Evolutionary conservation across 129 eudicot species (phyloP).

Genomic region (Smallanthus sonchifolius): DNA sequence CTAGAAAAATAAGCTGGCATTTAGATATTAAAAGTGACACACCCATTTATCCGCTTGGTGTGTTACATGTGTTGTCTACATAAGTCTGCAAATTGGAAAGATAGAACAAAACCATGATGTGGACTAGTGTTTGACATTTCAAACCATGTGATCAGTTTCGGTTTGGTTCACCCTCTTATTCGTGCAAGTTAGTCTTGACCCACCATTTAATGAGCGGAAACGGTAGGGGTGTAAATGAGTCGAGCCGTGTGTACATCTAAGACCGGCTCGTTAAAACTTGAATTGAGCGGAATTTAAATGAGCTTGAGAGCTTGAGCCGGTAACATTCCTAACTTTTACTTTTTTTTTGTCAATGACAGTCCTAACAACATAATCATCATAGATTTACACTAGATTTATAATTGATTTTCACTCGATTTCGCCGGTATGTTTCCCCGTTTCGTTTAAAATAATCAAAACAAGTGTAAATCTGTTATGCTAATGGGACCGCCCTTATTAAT

Average conservation of each 20-base stretch:
- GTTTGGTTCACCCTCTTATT: background rate
- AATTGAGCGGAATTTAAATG: background rate
- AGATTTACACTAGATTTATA: too few relatives aligned
- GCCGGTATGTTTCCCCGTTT: too few relatives aligned
- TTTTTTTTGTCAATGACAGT: too few relatives aligned
- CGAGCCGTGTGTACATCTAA: background rate
- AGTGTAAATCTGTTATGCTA: too few relatives aligned
- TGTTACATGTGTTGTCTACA: background rate
- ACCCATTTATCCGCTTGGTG: constrained; percentile 2
- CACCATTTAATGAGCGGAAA: background rate
- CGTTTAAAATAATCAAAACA: too few relatives aligned
- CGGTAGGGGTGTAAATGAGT: background rate
- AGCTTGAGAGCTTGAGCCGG: background rate
- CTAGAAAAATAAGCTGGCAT: background rate
- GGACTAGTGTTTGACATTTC: background rate
- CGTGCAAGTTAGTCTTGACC: background rate
- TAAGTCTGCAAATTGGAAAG: background rate
- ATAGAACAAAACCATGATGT: background rate
- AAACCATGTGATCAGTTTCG: background rate
- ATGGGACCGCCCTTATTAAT: too few relatives aligned
- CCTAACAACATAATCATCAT: too few relatives aligned
- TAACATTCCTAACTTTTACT: too few relatives aligned
- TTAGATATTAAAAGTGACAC: background rate
- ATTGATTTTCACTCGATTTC: too few relatives aligned
- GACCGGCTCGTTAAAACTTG: background rate